Base-by-base conservation (phyloP, 306 rosid genomes). In the Urtica urens region DNA sequence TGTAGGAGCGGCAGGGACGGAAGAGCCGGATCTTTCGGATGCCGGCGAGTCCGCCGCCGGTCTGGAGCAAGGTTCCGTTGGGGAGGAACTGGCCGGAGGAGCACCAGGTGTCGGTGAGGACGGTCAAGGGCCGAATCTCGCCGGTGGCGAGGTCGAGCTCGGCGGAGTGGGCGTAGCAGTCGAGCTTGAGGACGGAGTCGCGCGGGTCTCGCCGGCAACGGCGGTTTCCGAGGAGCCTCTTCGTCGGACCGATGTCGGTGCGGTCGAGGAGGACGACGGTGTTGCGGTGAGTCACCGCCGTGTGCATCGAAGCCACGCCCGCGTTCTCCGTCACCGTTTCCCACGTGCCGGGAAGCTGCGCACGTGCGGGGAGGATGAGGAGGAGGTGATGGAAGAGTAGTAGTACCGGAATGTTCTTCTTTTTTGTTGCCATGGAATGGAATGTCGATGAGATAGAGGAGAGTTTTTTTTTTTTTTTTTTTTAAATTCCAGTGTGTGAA, bases 71-170 rank as follows among this genome's bases (percentile, higher is more conserved):
- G 0, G 94, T 59, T 1, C 96, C 94, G 59, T 87, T 65, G 0
- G 96, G 79, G 47, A 87, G 83, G 50, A 87, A 87, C 56, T 80
- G 87, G 0, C 93, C 96, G 7, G 96, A 83, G 0, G 96, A 87
- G 76, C 96, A 87, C 96, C 96, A 87, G 1, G 96, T 87, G 68
- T 87, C 96, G 6, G 96, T 80, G 42, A 71, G 72, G 63, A 87
- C 70, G 62, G 41, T 87, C 9, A 87, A 46, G 0, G 96, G 86
- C 0, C 94, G 81, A 50, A 83, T 53, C 60, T 65, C 70, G 43
- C 74, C 76, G 24, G 85, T 83, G 21, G 40, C 2, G 2, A 61
- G 78, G 76, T 83, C 83, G 22, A 87, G 63, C 31, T 58, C 44
- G 17, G 73, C 72, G 6, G 96, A 87, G 69, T 87, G 96, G 10